A percentile compares a stretch with the other conserved stretches of the same genome.
phyloP scores from a whole-genome alignment of 192 early-diverging fungal species.

The Podila epigama region DNA sequence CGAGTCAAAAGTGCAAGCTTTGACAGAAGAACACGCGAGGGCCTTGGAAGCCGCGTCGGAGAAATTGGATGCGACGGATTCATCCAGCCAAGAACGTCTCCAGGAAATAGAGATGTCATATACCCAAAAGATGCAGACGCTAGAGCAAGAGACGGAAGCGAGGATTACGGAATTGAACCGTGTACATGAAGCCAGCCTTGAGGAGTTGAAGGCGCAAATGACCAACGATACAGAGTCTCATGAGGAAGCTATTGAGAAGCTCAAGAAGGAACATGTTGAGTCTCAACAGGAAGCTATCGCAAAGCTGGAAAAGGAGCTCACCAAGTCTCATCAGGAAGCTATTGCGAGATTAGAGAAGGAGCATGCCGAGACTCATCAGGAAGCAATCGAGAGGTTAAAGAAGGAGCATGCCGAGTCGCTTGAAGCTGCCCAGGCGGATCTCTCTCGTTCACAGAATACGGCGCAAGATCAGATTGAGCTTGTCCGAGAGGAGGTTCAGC shows the following conservation, averaged over 20 bases:
- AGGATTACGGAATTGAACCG: conserved; percentile 5
- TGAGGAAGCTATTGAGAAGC: conserved; percentile 1
- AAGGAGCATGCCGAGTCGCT: conserved; percentile 8
- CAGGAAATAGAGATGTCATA: conserved; percentile 25
- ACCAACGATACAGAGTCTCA: conserved; percentile 5
- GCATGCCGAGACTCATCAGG: neutral
- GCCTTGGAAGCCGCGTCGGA: conserved; percentile 4
- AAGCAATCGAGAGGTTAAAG: neutral
- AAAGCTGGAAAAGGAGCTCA: neutral
- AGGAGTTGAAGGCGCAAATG: conserved; percentile 24
- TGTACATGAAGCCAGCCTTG: conserved; percentile 17
- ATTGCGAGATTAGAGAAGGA: neutral
- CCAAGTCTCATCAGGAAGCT: neutral
- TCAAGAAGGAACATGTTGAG: conserved; percentile 4
- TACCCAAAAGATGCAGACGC: conserved; percentile 23
- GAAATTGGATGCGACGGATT: neutral
- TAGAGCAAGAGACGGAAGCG: conserved; percentile 14
- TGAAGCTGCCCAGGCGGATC: neutral
- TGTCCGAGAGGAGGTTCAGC: conserved; percentile 27
- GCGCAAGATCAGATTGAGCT: conserved; percentile 8
- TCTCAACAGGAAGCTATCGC: neutral
- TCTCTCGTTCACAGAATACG: neutral
- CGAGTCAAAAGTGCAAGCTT: conserved; percentile 14
- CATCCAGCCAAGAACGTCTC: conserved; percentile 11
- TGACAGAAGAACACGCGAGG: conserved; percentile 14